phyloP scores from a whole-genome alignment of 129 eudicot species.

The carrot (Daucus carota) region DH1_v3.0 NC_030381.2:1630501-1631000 shows the following conservation, averaged over 20 bases:
- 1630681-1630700: constrained; percentile 54
- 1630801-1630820: constrained; percentile 61
- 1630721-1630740: constrained; percentile 31
- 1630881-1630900: constrained; percentile 40
- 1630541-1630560: too few relatives aligned
- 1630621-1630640: constrained; percentile 55
- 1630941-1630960: constrained; percentile 56
- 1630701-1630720: constrained; percentile 43
- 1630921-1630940: constrained; percentile 88
- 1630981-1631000: constrained; percentile 45
- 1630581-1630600: constrained; percentile 54
- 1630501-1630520: not conserved
- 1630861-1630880: constrained; percentile 38
- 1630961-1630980: constrained; percentile 27
- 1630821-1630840: constrained; percentile 38
- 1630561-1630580: constrained; percentile 41
- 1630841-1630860: constrained; percentile 36
- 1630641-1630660: constrained; percentile 45
- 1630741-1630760: constrained; percentile 41
- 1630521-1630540: not conserved
- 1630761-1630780: constrained; percentile 70
- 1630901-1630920: constrained; percentile 67
- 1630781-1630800: constrained; percentile 77
- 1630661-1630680: constrained; percentile 36
- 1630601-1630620: constrained; percentile 82